Evolutionary conservation across 768 basidiomycete genomes (phyloP), one percentile per base, ranked within the genome.

Genomic region (Exsudoporus frostii): DNA sequence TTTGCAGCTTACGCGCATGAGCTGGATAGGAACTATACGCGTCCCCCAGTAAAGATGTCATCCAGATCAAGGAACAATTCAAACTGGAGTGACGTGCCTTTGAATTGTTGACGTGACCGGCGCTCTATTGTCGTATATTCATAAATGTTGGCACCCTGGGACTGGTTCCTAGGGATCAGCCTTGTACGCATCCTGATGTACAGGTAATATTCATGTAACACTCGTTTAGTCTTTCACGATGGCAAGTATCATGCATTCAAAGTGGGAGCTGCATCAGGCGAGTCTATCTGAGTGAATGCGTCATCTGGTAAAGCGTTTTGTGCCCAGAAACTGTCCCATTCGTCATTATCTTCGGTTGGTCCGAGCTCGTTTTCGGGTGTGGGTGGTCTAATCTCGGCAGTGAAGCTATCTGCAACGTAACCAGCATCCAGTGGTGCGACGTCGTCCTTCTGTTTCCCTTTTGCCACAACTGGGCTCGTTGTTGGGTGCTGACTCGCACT

Each of bases 261-360:
- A 1, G 22, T 36, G 39, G 56, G 8, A 24, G 29, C 41, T 42
- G 48, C 29, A 46, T 37, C 22, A 17, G 40, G 25, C 11, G 51
- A n/a, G 39, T 62, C 59, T 45, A 59, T 25, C 57, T 57, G 61
- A 45, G 45, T 53, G 34, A 72, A 71, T 37, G 67, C 60, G 39
- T 74, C 74, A n/a, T 76, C 73, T 25, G 74, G 69, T 41, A 77
- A 65, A 22, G 71, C 63, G 44, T 79, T 74, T 32, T 69, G 65
- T 39, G 67, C 71, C 77, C 77, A 79, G 50, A 73, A 77, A 47
- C 55, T 60, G 19, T 79, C 76, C 80, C 81, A 81, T 53, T 81
- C 77, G 54, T 79, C 77, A 40, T 70, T 66, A 9, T 51, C 54
- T 6, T 45, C 53, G 10, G 37, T 29, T 7, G 54, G 60, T 24